Base-by-base conservation (phyloP, 345 rosid species). In the Microthlaspi erraticum region DNA sequence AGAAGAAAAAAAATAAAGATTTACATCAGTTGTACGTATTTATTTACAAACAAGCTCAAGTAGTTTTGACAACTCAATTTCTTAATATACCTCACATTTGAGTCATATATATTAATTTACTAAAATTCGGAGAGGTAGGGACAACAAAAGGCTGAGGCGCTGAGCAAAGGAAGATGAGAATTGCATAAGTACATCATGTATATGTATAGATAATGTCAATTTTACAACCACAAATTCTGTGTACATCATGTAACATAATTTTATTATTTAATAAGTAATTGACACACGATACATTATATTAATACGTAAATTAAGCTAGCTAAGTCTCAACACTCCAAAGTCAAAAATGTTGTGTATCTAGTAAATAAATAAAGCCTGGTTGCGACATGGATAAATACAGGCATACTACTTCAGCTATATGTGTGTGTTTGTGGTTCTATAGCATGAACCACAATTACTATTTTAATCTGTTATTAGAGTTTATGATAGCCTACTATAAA, bases 251-350 rank as follows among this genome's bases (percentile, higher is more conserved):
- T 64, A 45, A 55, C 46, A 72, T 55, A 36, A 45, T 64, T 61
- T 64, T 6, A 63, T 63, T 0, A 46, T 63, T 46, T 46, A 8
- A 45, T 72, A 31, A 5, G 43, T 72, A 54, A 36, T 12, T 45
- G 39, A 45, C 34, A 23, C 36, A 64, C 42, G 34, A 55, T 55
- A 72, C 77, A 64, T 45, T 55, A 26, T 17, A 56, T 45, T 17
- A 31, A 12, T 64, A 72, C 77, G 23, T 36, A n/a, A n/a, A n/a
- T n/a, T 36, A 55, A 64, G 58, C 70, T 64, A 64, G 45, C 75
- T 52, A 64, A 70, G 20, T 45, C 70, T 72, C 76, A 54, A 63
- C 57, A 64, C 70, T 64, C 41, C 64, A 54, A 31, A 72, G 70
- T 54, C 76, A 72, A 56, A 72, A 72, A 54, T 55, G 64, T 72